Conservation (phyloP, 768 basidiomycete genomes). For the Termitomyces sp. region DNA sequence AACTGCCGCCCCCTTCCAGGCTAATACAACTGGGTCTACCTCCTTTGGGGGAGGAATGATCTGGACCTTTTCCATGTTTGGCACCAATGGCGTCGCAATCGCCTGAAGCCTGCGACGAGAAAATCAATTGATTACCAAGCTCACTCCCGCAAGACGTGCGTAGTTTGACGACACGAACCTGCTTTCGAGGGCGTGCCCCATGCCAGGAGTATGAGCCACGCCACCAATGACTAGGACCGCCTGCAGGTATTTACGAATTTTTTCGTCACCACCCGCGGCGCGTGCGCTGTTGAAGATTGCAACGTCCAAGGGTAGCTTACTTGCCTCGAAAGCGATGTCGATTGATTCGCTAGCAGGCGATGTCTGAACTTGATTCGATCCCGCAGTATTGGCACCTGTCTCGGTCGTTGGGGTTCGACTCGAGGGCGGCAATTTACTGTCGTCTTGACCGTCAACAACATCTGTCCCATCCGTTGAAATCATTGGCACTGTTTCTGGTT, state of each 20-base stretch:
- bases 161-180: conserved; percentile 43
- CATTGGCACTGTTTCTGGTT: conserved; percentile 26
- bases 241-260: conserved; percentile 83
- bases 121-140: neutral
- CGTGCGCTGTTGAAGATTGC: conserved; percentile 90
- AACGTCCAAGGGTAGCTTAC: conserved; percentile 87
- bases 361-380: conserved; percentile 16
- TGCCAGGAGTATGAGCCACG: conserved; percentile 71
- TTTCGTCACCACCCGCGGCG: conserved; percentile 85
- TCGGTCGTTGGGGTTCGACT: conserved; percentile 13
- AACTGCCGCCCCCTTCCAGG: conserved; percentile 94
- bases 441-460: conserved; percentile 45
- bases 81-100: conserved; percentile 77
- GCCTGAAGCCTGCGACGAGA: conserved; percentile 56
- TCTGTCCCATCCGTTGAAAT: conserved; percentile 31
- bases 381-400: conserved; percentile 6
- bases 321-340: conserved; percentile 80
- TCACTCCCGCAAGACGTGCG: neutral
- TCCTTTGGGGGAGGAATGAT: conserved; percentile 95
- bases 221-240: conserved; percentile 89
- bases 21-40: conserved; percentile 82
- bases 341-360: conserved; percentile 46
- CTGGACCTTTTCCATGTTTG: conserved; percentile 82
- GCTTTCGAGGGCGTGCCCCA: conserved; percentile 84
- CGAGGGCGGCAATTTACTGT: conserved; percentile 27